Evolutionary conservation across 148 eudicot genomes (phyloP).

Genomic region (Rhododendron vialii): DNA sequence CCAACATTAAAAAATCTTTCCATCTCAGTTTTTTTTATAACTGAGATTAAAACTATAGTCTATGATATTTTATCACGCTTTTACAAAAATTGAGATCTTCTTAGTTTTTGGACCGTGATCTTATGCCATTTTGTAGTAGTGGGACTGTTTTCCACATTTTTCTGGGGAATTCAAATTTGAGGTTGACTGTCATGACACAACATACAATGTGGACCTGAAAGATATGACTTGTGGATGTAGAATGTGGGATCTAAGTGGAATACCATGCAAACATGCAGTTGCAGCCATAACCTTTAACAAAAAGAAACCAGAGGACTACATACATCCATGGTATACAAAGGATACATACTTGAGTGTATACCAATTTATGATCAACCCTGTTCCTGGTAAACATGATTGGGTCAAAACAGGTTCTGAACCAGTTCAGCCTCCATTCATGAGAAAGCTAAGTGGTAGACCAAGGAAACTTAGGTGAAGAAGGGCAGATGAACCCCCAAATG

Average conservation of each 20-base stretch:
- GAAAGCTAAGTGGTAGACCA: not conserved
- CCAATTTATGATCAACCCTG: not conserved
- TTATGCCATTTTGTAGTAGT: too few species aligned
- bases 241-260: not conserved
- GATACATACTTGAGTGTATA: not conserved
- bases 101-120: too few species aligned
- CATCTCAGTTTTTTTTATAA: too few species aligned
- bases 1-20: too few species aligned
- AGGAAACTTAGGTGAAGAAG: not conserved
- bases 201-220: not conserved
- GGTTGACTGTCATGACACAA: not conserved
- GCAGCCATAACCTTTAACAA: not conserved
- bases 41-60: too few species aligned
- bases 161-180: not conserved
- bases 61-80: too few species aligned
- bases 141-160: not conserved
- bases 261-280: slow-evolving; percentile 4
- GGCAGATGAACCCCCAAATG: too few species aligned
- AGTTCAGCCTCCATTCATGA: not conserved
- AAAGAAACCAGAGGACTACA: not conserved
- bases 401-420: not conserved
- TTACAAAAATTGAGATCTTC: too few species aligned
- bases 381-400: not conserved
- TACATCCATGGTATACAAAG: not conserved
- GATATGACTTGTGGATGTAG: not conserved